Conservation (phyloP, 495 filamentous ascomycete species). For the Cudoniella acicularis region DNA sequence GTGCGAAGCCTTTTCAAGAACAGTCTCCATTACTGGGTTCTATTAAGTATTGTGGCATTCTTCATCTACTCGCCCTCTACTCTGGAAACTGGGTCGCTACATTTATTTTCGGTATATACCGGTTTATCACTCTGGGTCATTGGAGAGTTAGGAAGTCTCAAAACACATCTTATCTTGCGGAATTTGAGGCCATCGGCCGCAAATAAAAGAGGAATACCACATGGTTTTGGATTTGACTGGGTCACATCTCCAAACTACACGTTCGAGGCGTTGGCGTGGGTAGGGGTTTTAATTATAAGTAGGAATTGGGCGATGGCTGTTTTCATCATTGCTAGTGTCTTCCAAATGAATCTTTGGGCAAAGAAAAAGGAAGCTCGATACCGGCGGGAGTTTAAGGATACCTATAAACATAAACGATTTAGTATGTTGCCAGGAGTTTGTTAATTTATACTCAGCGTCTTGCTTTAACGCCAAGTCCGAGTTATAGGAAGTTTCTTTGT, state of each 20-base stretch:
- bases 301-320: neutral
- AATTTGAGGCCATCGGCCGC: neutral
- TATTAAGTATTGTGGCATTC: neutral
- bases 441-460: too few relatives aligned
- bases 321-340: neutral
- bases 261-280: neutral
- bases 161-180: neutral
- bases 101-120: neutral
- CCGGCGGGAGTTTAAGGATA: neutral
- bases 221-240: neutral
- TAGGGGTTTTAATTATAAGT: neutral
- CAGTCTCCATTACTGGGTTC: neutral
- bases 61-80: neutral
- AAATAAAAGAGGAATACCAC: neutral
- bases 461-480: too few relatives aligned
- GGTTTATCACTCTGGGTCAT: neutral
- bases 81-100: neutral
- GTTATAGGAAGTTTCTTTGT: too few relatives aligned
- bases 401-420: neutral
- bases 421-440: neutral
- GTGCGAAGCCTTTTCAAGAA: neutral
- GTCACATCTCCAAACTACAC: neutral
- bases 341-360: neutral
- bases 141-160: neutral
- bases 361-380: neutral